These are phyloP conservation scores for Flaveria trinervia DNA, from an alignment of 129 eudicot species.

Conservation along the genomic window DNA sequence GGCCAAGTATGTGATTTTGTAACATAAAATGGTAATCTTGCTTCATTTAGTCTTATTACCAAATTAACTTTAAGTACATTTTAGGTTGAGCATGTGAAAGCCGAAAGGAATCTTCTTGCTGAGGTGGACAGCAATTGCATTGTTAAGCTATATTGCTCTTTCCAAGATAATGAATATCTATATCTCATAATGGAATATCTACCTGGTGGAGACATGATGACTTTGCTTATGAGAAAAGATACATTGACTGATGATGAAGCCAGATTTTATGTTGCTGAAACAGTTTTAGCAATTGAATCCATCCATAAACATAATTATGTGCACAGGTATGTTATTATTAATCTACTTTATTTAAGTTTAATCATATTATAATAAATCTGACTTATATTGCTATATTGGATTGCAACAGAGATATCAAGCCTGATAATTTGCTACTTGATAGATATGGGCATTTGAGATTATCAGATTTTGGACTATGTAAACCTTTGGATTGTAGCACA, in stretches of 20 bases:
- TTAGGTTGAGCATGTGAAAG: constrained; percentile 94
- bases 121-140: constrained; percentile 95
- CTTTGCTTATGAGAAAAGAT: constrained; percentile 88
- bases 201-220: constrained; percentile 97
- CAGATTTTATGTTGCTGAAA: constrained; percentile 88
- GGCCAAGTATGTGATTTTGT: constrained; percentile 70
- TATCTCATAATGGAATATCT: constrained; percentile 94
- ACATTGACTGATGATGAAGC: constrained; percentile 79
- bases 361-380: constrained; percentile 17
- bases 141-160: constrained; percentile 82
- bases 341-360: not conserved
- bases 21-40: not conserved
- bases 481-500: constrained; percentile 85
- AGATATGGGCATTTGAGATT: constrained; percentile 79
- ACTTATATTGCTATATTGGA: constrained; percentile 14
- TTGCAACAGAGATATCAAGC: constrained; percentile 84
- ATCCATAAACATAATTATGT: constrained; percentile 86
- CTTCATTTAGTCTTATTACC: constrained; percentile 18
- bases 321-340: constrained; percentile 50
- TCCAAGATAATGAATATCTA: constrained; percentile 84
- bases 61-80: constrained; percentile 31
- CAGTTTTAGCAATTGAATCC: constrained; percentile 93
- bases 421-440: constrained; percentile 93
- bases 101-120: constrained; percentile 95
- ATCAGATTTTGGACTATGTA: constrained; percentile 88